phyloP scores from a whole-genome alignment of 257 asterid genomes.

The Paulownia fortunei region DNA sequence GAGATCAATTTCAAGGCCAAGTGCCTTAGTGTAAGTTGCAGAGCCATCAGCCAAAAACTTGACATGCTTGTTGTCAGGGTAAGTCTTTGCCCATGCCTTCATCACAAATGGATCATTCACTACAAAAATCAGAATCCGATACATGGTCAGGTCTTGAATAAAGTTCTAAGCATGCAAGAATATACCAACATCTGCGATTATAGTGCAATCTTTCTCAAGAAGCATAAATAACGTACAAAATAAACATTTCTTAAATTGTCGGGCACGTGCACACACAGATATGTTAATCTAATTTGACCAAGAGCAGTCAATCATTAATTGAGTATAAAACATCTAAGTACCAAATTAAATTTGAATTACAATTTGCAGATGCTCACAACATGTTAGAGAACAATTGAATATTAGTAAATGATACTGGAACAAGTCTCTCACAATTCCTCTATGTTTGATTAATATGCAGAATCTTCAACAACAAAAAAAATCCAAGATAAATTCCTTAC shows the following conservation, averaged over 20 bases:
- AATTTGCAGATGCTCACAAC: neutral
- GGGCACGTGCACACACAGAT: neutral
- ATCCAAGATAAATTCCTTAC: neutral
- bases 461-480: neutral
- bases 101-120: constrained; percentile 96
- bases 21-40: constrained; percentile 71
- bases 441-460: neutral
- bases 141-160: neutral
- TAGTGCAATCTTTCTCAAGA: neutral
- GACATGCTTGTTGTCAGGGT: constrained; percentile 77
- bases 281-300: neutral
- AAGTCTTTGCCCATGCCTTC: constrained; percentile 98
- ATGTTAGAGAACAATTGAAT: neutral
- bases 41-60: constrained; percentile 94
- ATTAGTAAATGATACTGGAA: neutral
- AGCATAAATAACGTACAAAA: neutral
- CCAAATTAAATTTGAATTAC: neutral
- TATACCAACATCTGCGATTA: neutral
- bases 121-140: constrained; percentile 40
- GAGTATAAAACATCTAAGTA: neutral
- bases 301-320: neutral
- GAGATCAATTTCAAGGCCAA: constrained; percentile 88
- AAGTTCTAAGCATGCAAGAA: neutral
- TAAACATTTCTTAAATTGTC: neutral
- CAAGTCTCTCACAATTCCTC: neutral